These are phyloP conservation scores for Phytophthora hybrid DNA, from an alignment of 352 stramenopile species.

Conservation along the genomic window DNA sequence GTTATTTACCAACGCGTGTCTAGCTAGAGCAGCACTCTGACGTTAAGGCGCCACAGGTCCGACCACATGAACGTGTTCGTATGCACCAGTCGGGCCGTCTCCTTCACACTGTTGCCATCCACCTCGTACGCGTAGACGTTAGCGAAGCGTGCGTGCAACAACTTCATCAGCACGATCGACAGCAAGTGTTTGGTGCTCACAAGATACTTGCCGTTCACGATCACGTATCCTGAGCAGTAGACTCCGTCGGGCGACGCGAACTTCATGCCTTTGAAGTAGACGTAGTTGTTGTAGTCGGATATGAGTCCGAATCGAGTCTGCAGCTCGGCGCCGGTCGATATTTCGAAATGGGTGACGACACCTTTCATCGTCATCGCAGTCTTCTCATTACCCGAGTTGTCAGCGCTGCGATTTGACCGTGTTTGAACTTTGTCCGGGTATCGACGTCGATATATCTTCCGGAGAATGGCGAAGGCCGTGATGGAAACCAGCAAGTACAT, in stretches of 20 bases:
- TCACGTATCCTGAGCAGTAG: constrained; percentile 47
- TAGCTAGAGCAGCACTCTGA: constrained; percentile 32
- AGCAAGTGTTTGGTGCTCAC: constrained; percentile 42
- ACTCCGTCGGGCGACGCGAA: constrained; percentile 47
- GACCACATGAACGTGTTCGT: constrained; percentile 42
- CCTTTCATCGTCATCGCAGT: constrained; percentile 7
- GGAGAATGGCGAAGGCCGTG: constrained; percentile 9
- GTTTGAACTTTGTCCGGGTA: constrained; percentile 20
- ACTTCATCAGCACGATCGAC: constrained; percentile 44
- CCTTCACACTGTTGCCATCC: constrained; percentile 43
- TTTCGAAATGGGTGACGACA: constrained; percentile 40
- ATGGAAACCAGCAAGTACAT: constrained; percentile 27
- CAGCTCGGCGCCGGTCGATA: constrained; percentile 36
- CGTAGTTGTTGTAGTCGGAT: constrained; percentile 48
- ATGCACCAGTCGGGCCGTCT: constrained; percentile 38
- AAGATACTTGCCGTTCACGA: constrained; percentile 47
- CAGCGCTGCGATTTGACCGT: constrained; percentile 13
- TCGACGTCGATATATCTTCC: constrained; percentile 26
- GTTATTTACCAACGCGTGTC: background rate
- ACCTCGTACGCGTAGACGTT: constrained; percentile 46
- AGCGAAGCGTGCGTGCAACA: constrained; percentile 20
- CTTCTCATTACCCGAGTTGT: constrained; percentile 25
- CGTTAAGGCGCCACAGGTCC: constrained; percentile 37
- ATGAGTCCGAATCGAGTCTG: constrained; percentile 44
- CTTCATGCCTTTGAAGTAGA: constrained; percentile 51